Conservation (phyloP, 768 basidiomycete genomes). For the Amanita thiersii region DNA sequence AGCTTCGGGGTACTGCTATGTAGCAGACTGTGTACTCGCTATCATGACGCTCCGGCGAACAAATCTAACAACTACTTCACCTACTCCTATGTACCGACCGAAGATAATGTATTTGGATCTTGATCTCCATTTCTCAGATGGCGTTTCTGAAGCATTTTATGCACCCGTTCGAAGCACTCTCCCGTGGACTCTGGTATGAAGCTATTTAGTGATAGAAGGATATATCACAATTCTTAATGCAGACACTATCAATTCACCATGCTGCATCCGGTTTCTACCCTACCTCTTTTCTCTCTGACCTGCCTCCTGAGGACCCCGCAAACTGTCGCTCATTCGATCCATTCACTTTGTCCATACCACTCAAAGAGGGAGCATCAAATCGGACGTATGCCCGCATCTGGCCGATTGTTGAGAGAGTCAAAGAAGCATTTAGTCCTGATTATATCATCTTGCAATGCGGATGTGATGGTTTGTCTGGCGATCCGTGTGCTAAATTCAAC, state of each 20-base stretch:
- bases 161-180: conserved; percentile 23
- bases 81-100: conserved; percentile 24
- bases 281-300: conserved; percentile 36
- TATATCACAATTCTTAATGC: conserved; percentile 9
- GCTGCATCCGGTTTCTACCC: conserved; percentile 83
- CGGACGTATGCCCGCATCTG: conserved; percentile 59
- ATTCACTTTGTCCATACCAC: conserved; percentile 74
- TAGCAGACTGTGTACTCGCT: conserved; percentile 81
- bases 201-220: too few species aligned
- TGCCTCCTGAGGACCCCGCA: conserved; percentile 29
- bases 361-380: conserved; percentile 62
- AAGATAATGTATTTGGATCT: conserved; percentile 88
- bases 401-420: conserved; percentile 53
- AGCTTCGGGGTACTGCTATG: conserved; percentile 91
- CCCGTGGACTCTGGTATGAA: conserved; percentile 46
- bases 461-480: conserved; percentile 79
- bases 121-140: conserved; percentile 89
- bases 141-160: conserved; percentile 71
- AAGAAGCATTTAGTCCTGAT: conserved; percentile 60
- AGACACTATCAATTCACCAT: conserved; percentile 86
- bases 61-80: conserved; percentile 8
- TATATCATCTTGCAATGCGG: conserved; percentile 83
- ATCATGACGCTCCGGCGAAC: conserved; percentile 59
- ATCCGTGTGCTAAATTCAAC: conserved; percentile 70
- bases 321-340: conserved; percentile 35